Percentiles rank a stretch among this genome's conserved stretches.
Conservation (phyloP, 495 filamentous ascomycete genomes). For the Podospora didyma region DNA sequence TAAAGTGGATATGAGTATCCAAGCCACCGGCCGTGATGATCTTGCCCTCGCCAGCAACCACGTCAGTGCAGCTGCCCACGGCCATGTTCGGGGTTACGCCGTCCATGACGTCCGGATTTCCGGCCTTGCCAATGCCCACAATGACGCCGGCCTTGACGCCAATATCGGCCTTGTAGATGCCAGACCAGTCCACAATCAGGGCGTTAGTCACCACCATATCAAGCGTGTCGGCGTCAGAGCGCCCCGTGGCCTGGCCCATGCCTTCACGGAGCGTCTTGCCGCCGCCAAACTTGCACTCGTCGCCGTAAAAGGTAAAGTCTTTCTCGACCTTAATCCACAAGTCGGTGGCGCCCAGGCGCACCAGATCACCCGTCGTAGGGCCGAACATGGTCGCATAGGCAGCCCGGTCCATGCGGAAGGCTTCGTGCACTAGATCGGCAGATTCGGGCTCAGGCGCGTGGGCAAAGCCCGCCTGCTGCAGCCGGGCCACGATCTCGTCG, state of each 20-base stretch:
- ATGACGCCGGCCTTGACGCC: constrained; percentile 88
- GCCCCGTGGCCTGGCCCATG: constrained; percentile 89
- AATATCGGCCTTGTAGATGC: constrained; percentile 97
- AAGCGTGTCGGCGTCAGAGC: constrained; percentile 63
- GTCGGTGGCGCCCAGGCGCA: constrained; percentile 79
- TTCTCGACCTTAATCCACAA: constrained; percentile 92
- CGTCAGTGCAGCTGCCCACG: constrained; percentile 87
- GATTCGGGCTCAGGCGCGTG: constrained; percentile 61
- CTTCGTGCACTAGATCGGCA: constrained; percentile 24
- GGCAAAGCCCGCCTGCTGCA: constrained; percentile 70
- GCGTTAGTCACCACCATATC: constrained; percentile 94
- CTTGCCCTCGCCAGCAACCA: constrained; percentile 91
- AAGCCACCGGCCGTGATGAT: constrained; percentile 91
- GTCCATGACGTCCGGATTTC: constrained; percentile 96
- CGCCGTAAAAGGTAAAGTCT: constrained; percentile 79
- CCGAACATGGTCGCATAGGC: constrained; percentile 89
- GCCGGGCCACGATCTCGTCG: constrained; percentile 60
- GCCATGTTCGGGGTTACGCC: constrained; percentile 75
- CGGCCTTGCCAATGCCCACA: constrained; percentile 89
- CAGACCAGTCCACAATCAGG: constrained; percentile 83
- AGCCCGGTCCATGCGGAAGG: constrained; percentile 68
- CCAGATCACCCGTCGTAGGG: constrained; percentile 80
- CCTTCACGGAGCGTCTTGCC: constrained; percentile 93
- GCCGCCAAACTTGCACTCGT: constrained; percentile 94
- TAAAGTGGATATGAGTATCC: constrained; percentile 93